Conservation (phyloP, 78 protist species). For the Dictyostelium discoideum region DNA sequence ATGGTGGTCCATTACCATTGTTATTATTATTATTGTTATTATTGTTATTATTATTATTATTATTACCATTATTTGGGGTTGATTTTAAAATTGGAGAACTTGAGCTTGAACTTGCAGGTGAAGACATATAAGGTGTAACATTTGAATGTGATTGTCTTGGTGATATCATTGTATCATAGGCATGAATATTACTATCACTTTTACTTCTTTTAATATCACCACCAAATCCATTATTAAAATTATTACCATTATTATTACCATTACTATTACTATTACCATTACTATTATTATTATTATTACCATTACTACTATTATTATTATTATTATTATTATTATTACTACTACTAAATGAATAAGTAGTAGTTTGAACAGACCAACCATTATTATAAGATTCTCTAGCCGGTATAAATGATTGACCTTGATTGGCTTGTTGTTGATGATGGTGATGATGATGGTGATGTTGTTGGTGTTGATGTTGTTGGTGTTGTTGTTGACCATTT, state of each 20-base stretch:
- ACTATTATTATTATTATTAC: background rate
- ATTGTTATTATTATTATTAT: background rate
- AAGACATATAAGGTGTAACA: background rate
- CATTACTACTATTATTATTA: background rate
- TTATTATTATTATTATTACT: background rate
- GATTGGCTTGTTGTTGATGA: background rate
- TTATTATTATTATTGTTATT: background rate
- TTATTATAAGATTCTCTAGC: conserved; percentile 18
- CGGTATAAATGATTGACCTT: background rate
- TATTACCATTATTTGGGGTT: background rate
- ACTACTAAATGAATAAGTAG: background rate
- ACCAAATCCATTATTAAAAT: background rate
- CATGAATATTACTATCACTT: background rate
- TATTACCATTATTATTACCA: background rate
- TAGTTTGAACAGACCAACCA: conserved; percentile 30
- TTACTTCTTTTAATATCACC: background rate
- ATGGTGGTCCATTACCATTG: background rate
- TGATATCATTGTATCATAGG: background rate
- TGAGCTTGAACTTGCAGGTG: conserved; percentile 3
- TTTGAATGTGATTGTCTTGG: background rate
- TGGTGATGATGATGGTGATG: too few species aligned
- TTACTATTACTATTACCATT: background rate
- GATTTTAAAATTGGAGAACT: conserved; percentile 30
- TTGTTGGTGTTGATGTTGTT: background rate
- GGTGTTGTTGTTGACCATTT: background rate